phyloP scores from a whole-genome alignment of 129 eudicot species.

The Calendula officinalis region DNA sequence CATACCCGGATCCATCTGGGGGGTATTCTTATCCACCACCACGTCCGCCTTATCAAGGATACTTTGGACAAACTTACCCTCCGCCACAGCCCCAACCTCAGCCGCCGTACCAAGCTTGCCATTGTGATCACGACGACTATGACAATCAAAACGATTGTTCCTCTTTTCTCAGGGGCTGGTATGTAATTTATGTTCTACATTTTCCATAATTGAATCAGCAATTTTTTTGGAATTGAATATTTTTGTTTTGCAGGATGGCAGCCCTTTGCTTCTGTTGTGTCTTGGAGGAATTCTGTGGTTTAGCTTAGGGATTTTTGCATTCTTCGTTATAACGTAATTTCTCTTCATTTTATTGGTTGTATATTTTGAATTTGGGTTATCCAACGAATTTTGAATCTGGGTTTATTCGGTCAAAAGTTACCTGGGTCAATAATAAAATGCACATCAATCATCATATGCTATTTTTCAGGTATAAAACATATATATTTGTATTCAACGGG shows the following conservation, averaged over 20 bases:
- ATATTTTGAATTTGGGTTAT: background rate
- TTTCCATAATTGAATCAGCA: background rate
- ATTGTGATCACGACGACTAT: constrained; percentile 18
- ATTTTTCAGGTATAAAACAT: background rate
- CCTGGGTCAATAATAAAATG: no score
- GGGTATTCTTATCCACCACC: constrained; percentile 21
- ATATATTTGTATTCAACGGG: background rate
- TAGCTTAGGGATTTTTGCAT: background rate
- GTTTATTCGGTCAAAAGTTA: no score
- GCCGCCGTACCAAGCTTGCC: constrained; percentile 15
- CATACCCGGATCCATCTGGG: constrained; percentile 4
- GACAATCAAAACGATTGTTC: constrained; percentile 15
- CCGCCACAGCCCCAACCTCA: constrained; percentile 23
- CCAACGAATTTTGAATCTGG: no score
- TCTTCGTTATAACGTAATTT: background rate
- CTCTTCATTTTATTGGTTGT: background rate
- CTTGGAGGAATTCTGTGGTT: constrained; percentile 34
- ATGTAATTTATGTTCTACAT: background rate
- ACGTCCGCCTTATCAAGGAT: constrained; percentile 29
- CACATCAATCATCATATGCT: no score
- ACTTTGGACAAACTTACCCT: constrained; percentile 23
- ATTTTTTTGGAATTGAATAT: background rate
- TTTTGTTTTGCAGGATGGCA: constrained; percentile 28
- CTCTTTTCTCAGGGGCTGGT: constrained; percentile 34
- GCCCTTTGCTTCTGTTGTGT: constrained; percentile 41